Evolutionary conservation across 176 grass and related monocot genomes (phyloP), one percentile per base, ranked within the genome.

Genomic region (Zizania latifolia): DNA sequence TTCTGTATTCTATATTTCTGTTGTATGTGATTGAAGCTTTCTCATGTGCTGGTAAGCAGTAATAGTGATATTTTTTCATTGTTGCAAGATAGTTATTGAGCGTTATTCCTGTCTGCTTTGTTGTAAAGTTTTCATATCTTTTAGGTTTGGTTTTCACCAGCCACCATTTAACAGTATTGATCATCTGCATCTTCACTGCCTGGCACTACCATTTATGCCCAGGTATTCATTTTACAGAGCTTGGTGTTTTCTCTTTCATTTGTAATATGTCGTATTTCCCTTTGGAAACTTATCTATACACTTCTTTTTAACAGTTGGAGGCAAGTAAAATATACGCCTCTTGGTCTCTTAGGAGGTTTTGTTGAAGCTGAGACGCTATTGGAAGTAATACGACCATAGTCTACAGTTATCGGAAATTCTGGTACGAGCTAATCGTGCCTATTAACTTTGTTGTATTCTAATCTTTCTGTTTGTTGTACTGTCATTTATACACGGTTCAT

Each of bases 141-240:
- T 27, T 68, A 92, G 91, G 59, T 98, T 94, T 92, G 95, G 95
- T 15, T 94, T 98, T 63, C 95, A 98, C 83, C 86, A 90, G 43
- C 95, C 89, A 21, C 95, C 95, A 37, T 94, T 90, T 84, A 94
- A 94, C 72, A 94, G 91, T 81, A 33, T 98, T 53, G 54, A 94
- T 73, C 95, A 98, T 65, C 91, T 98, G 51, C 95, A 98, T 82
- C 91, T 98, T 75, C 95, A 98, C 70, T 94, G 91, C 53, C 66
- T 98, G 26, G 91, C 95, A 40, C 57, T 99, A 51, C 95, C 95
- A 77, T 99, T 94, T 82, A 80, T 82, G 24, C 87, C 87, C 36
- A 85, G 87, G 91, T 90, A 85, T 23, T 70, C 17, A 24, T 75
- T 30, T n/a, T 80, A 8, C 31, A 46, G 26, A 35, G 32, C 4